These are phyloP conservation scores for Crucibulum laeve DNA, from an alignment of 768 basidiomycete species.

Conservation along the genomic window DNA sequence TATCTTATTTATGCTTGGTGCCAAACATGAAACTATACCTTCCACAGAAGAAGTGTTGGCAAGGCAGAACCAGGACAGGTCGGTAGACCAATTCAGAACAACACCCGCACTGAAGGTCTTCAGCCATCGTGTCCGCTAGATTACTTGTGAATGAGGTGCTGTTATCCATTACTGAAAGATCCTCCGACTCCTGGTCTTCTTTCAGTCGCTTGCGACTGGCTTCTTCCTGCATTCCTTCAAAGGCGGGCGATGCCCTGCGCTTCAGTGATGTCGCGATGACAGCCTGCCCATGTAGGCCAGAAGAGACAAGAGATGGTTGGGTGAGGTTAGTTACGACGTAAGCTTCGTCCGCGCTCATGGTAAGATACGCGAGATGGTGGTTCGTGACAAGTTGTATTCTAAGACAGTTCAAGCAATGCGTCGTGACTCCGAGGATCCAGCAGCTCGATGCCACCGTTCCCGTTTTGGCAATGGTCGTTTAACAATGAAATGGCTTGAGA, in stretches of 20 bases:
- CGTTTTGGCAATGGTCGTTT: slow-evolving; percentile 19
- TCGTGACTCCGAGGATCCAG: no score
- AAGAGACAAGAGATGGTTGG: background rate
- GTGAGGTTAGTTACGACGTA: background rate
- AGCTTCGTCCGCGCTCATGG: slow-evolving; percentile 6
- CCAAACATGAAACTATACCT: slow-evolving; percentile 40
- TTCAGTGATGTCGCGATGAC: slow-evolving; percentile 32
- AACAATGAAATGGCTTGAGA: background rate
- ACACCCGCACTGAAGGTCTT: slow-evolving; percentile 83
- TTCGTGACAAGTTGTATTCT: background rate
- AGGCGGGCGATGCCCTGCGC: slow-evolving; percentile 59
- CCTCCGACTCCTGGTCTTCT: slow-evolving; percentile 30
- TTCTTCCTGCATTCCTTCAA: slow-evolving; percentile 43
- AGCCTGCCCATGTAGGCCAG: background rate
- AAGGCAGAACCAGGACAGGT: slow-evolving; percentile 79
- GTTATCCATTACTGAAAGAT: slow-evolving; percentile 3
- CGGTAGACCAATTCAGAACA: slow-evolving; percentile 79
- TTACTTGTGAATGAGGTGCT: slow-evolving; percentile 10
- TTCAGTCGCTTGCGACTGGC: slow-evolving; percentile 58
- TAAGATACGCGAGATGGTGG: background rate
- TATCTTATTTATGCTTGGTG: background rate
- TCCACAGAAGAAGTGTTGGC: slow-evolving; percentile 90
- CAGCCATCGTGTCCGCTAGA: slow-evolving; percentile 58
- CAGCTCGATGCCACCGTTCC: slow-evolving; percentile 18
- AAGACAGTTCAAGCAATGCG: no score